Evolutionary conservation across 768 basidiomycete genomes (phyloP).

Genomic region (Hygrocybe punicea): DNA sequence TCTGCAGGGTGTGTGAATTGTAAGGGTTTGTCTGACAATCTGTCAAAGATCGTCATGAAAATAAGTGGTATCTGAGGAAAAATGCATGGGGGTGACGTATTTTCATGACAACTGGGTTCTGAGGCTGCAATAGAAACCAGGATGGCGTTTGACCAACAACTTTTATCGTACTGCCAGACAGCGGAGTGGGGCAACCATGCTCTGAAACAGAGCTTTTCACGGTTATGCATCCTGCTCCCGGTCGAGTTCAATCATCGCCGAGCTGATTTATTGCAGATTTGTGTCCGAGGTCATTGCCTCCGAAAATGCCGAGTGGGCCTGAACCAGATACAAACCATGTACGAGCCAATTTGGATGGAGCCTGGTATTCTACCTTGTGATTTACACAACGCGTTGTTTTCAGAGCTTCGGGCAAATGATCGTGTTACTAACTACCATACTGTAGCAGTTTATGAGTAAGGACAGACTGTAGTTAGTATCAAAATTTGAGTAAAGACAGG

Average conservation of each 20-base stretch:
- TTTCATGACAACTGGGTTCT: too few species aligned
- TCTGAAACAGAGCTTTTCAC: conserved; percentile 46
- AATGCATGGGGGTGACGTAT: too few species aligned
- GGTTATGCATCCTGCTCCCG: conserved; percentile 39
- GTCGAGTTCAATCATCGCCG: conserved; percentile 26
- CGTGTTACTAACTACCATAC: conserved; percentile 36
- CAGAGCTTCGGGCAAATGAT: conserved; percentile 31
- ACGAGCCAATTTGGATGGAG: conserved; percentile 37
- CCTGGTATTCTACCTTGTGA: conserved; percentile 30
- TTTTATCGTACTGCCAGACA: conserved; percentile 45
- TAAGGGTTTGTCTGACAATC: too few species aligned
- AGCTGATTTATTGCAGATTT: conserved; percentile 36
- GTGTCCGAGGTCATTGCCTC: conserved; percentile 35
- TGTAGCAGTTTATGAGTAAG: conserved; percentile 12
- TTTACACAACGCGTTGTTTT: conserved; percentile 40
- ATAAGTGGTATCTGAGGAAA: too few species aligned
- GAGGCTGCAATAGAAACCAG: conserved; percentile 17
- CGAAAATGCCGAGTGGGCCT: conserved; percentile 31
- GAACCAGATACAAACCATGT: conserved; percentile 43
- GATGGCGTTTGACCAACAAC: conserved; percentile 33
- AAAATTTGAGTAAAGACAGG: too few species aligned
- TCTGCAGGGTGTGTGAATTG: too few species aligned
- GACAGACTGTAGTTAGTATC: background rate
- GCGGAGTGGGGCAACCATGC: conserved; percentile 51
- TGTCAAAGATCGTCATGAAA: too few species aligned